Base-by-base conservation (phyloP, 495 filamentous ascomycete species). In the Neurospora terricola region DNA sequence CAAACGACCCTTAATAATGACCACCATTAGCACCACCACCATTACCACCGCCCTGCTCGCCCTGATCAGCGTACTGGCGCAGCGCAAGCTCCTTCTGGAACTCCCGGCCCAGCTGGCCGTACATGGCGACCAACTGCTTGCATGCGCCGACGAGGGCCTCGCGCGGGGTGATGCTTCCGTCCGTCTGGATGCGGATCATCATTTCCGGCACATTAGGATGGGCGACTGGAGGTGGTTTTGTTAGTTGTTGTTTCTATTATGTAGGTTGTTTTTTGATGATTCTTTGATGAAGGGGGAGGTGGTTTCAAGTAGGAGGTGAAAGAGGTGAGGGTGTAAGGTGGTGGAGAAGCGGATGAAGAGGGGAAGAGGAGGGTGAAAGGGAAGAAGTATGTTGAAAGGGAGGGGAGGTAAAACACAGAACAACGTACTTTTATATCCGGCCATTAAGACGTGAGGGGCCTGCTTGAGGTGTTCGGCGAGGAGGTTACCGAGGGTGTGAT, bases 81-180 rank as follows among this genome's bases (percentile, higher is more conserved):
- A 98, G 86, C 76, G 97, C 94, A 79, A 90, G 96, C 82, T 99
- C 96, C 80, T 96, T 96, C 69, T 93, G 96, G 81, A 99, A 97
- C 78, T 97, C 92, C 70, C 92, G 90, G 42, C 90, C 91, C 30
- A 98, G 81, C 70, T 89, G 89, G 34, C 88, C 91, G 73, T 96
- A 86, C 72, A 94, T 89, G 71, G 88, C 85, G 70, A 99, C 91
- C 30, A 97, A 83, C 71, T 92, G 89, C 79, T 91, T 87, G 83
- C 91, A 96, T 59, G 89, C 88, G 42, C 88, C 84, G 74, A 96
- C 80, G n/a, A 99, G 84, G 1, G 94, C 94, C 76, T 96, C 91
- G 72, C 92, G 93, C 7, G 96, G 96, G 12, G 90, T 93, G 75
- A 96, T 85, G 30, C 88, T 86, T 68, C 96, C 96, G 79, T 98